Conservation (phyloP, 163 green algal genomes). For the Chlamydomonas reinhardtii region DNA sequence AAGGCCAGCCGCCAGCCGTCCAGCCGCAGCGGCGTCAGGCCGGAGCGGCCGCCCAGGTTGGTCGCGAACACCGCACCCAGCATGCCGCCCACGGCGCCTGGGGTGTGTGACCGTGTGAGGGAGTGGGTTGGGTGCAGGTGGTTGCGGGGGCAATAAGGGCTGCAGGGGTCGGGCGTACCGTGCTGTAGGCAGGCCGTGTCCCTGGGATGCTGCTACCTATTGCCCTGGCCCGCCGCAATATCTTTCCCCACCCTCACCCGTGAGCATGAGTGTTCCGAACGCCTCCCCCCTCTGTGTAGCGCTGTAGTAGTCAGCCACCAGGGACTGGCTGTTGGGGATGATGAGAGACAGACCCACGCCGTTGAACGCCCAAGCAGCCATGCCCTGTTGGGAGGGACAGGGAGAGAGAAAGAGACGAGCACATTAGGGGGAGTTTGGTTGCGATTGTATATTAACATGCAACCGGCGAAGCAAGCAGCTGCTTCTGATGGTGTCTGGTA, state of each 20-base stretch:
- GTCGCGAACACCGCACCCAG: slow-evolving; percentile 81
- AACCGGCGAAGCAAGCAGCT: too few species aligned
- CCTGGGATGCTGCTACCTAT: too few species aligned
- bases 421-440: too few species aligned
- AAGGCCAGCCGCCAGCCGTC: slow-evolving; percentile 89
- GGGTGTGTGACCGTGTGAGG: neutral
- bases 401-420: too few species aligned
- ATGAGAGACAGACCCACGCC: slow-evolving; percentile 87
- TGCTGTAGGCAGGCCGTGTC: too few species aligned
- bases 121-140: neutral
- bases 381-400: slow-evolving; percentile 53
- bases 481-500: too few species aligned
- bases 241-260: slow-evolving; percentile 37
- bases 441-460: too few species aligned
- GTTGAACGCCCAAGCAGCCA: slow-evolving; percentile 81
- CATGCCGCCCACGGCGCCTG: slow-evolving; percentile 52
- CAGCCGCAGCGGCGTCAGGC: slow-evolving; percentile 52
- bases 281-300: slow-evolving; percentile 73
- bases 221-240: too few species aligned
- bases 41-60: slow-evolving; percentile 71
- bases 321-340: slow-evolving; percentile 82
- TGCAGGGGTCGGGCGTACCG: too few species aligned
- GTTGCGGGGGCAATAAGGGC: too few species aligned
- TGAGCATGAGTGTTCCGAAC: slow-evolving; percentile 83
- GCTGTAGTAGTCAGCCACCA: slow-evolving; percentile 87